phyloP scores from a whole-genome alignment of 164 flowering plant genomes.

The Platanus orientalis region DNA sequence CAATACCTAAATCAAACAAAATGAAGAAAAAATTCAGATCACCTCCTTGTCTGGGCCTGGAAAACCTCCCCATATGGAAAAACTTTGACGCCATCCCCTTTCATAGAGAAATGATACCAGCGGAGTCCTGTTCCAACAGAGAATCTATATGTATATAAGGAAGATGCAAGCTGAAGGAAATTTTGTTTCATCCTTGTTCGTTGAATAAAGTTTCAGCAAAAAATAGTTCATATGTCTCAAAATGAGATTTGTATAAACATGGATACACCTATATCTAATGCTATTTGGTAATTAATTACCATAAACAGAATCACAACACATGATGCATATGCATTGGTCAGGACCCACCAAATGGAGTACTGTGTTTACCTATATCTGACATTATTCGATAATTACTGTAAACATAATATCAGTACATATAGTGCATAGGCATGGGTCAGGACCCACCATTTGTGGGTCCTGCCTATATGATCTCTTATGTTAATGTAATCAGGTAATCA shows the following conservation, averaged over 20 bases:
- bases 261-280: too few species aligned
- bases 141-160: not conserved
- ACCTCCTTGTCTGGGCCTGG: constrained; percentile 94
- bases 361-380: too few species aligned
- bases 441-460: not conserved
- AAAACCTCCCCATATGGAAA: constrained; percentile 63
- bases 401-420: not conserved
- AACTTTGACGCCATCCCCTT: constrained; percentile 93
- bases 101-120: constrained; percentile 79
- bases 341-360: too few species aligned
- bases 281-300: too few species aligned
- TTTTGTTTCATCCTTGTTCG: not conserved
- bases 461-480: too few species aligned
- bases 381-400: too few species aligned
- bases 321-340: too few species aligned
- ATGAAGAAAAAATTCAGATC: not conserved
- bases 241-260: too few species aligned
- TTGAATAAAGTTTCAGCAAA: too few species aligned
- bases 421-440: not conserved
- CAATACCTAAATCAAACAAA: not conserved
- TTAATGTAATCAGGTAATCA: too few species aligned
- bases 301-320: too few species aligned
- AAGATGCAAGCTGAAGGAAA: not conserved
- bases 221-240: too few species aligned
- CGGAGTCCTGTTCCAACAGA: constrained; percentile 45